Base-by-base conservation (phyloP, 352 stramenopile species). In the Globisporangium iwayamae region DNA sequence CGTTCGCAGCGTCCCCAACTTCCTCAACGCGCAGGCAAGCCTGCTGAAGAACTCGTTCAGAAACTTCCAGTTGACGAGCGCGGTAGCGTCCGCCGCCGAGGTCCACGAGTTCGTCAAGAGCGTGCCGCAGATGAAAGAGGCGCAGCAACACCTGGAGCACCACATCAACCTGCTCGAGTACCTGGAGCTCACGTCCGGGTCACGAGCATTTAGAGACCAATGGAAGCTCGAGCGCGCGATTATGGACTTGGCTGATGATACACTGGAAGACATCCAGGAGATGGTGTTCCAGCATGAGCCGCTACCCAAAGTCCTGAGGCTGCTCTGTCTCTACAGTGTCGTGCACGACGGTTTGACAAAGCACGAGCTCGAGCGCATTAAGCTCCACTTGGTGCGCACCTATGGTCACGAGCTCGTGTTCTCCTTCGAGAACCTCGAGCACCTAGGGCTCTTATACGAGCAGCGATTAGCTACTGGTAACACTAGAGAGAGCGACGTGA, bases 341-440 rank as follows among this genome's bases (percentile, higher is more conserved):
- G 72, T 76, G 4, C 72, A 86, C 45, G 69, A 78, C 30, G 86
- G 83, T 0, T 30, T 94, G 16, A 28, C 22, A 4, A 65, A 58
- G 4, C 48, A 59, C 0, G 69, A 76, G 25, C 63, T 91, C 4
- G 68, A 80, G 34, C 67, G 63, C 8, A 62, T 91, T 34, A 87
- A 87, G 55, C 61, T 85, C 60, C 68, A 81, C n/a, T 32, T 94
- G 6, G 75, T 91, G 13, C 63, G 83, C 55, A 79, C 78, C 14
- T 93, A 94, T 61, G 86, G 86, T 3, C 78, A 91, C 53, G 84
- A 91, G 41, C 51, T 92, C 32, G 57, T 90, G 4, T 89, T 90
- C 46, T 89, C 81, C 6, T 85, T 93, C 51, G 74, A 75, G 16
- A 91, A 84, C 32, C 59, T 94, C 16, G 73, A 79, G 47, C 71